Conservation (phyloP, 352 stramenopile genomes). For the Chrysophaeum taylorii region DNA sequence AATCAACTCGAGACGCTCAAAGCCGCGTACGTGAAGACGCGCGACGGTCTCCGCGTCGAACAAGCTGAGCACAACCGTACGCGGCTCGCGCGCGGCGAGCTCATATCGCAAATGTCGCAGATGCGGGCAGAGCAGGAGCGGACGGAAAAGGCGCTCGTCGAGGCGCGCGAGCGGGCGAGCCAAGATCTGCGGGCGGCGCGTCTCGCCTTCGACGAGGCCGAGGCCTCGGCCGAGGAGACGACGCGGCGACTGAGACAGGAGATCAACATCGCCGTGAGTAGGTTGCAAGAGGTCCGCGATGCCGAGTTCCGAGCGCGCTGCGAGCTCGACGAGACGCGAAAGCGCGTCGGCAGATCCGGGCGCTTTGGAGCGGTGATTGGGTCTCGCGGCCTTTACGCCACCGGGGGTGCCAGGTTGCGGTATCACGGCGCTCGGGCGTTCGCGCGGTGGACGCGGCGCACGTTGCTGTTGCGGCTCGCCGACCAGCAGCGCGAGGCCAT, state of each 20-base stretch:
- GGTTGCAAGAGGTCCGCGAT: too few relatives aligned
- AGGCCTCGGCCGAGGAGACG: slow-evolving; percentile 23
- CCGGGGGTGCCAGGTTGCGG: neutral
- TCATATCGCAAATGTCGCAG: slow-evolving; percentile 26
- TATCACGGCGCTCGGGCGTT: neutral
- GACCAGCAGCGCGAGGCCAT: too few relatives aligned
- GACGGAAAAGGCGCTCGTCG: neutral
- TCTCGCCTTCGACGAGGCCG: slow-evolving; percentile 18
- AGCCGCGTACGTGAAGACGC: slow-evolving; percentile 32
- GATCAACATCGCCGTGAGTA: too few relatives aligned
- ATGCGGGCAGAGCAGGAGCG: slow-evolving; percentile 27
- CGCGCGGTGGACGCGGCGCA: neutral
- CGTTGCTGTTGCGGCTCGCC: too few relatives aligned
- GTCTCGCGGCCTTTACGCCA: too few relatives aligned
- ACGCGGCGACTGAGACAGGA: slow-evolving; percentile 17
- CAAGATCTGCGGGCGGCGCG: slow-evolving; percentile 14
- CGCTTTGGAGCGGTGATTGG: too few relatives aligned
- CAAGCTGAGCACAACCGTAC: slow-evolving; percentile 27
- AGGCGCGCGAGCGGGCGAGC: slow-evolving; percentile 1
- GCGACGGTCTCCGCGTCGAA: slow-evolving; percentile 36
- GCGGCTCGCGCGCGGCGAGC: neutral
- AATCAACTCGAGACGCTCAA: slow-evolving; percentile 33
- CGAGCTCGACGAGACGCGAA: too few relatives aligned
- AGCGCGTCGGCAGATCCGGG: too few relatives aligned
- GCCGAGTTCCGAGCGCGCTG: too few relatives aligned